phyloP scores from a whole-genome alignment of 208 protist genomes.

The Angomonas ambiguus region DNA sequence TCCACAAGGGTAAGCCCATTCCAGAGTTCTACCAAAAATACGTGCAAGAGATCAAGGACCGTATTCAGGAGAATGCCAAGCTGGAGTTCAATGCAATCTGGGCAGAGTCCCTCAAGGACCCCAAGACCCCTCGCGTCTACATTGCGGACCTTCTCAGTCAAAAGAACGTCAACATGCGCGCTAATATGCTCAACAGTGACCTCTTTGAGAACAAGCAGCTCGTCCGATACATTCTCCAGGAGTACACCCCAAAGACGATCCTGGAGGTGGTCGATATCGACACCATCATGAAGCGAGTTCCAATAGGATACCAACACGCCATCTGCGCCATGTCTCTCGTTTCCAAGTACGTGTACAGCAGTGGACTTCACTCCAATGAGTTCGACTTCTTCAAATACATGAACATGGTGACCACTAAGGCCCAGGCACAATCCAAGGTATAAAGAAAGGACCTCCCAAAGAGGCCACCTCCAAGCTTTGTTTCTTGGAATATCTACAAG shows the following conservation, averaged over 20 bases:
- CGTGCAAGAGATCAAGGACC: slow-evolving; percentile 82
- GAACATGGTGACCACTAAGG: slow-evolving; percentile 34
- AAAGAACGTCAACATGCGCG: slow-evolving; percentile 89
- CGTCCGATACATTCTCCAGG: slow-evolving; percentile 63
- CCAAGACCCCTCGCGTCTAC: slow-evolving; percentile 52
- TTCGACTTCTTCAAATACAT: slow-evolving; percentile 91
- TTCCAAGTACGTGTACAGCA: slow-evolving; percentile 91
- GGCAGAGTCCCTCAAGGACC: slow-evolving; percentile 59
- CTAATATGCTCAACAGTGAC: slow-evolving; percentile 73
- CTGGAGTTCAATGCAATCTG: slow-evolving; percentile 91
- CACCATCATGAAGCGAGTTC: slow-evolving; percentile 84
- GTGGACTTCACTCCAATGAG: slow-evolving; percentile 76
- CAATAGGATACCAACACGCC: slow-evolving; percentile 89
- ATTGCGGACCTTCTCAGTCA: slow-evolving; percentile 81
- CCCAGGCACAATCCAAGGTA: neutral
- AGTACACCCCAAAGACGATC: slow-evolving; percentile 78
- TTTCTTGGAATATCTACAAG: neutral
- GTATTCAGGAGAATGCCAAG: slow-evolving; percentile 85
- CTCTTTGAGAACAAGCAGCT: slow-evolving; percentile 80
- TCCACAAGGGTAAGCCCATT: slow-evolving; percentile 40
- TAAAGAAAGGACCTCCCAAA: neutral
- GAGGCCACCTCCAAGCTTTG: neutral
- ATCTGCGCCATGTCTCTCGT: slow-evolving; percentile 92
- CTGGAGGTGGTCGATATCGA: slow-evolving; percentile 80
- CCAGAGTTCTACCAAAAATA: slow-evolving; percentile 92